Evolutionary conservation across 306 rosid species (phyloP).

Genomic region (Gleditsia sinensis): DNA sequence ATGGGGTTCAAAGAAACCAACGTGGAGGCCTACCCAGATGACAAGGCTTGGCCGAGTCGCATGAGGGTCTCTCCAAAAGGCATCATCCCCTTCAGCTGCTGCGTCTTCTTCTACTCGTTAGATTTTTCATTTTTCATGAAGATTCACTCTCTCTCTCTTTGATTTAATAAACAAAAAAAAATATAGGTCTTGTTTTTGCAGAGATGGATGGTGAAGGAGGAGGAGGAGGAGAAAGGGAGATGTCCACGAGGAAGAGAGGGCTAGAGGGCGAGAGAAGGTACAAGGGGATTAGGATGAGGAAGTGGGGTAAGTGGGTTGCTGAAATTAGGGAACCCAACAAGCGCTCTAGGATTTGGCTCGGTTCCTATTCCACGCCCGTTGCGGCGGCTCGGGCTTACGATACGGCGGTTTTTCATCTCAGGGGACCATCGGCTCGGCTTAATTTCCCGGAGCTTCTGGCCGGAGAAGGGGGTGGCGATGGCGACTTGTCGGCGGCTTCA

Average conservation of each 20-base stretch:
- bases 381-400: conserved; percentile 99
- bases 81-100: neutral
- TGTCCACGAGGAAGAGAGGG: conserved; percentile 41
- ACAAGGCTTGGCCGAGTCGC: conserved; percentile 52
- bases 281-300: conserved; percentile 98
- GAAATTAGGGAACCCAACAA: conserved; percentile 97
- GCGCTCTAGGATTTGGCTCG: conserved; percentile 96
- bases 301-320: conserved; percentile 99
- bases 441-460: conserved; percentile 76
- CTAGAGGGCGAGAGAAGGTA: conserved; percentile 66
- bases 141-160: conserved; percentile 32
- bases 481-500: conserved; percentile 79
- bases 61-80: conserved; percentile 25
- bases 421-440: conserved; percentile 91
- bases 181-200: neutral
- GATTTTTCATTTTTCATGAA: conserved; percentile 28
- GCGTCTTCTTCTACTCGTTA: conserved; percentile 15
- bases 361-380: conserved; percentile 88
- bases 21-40: conserved; percentile 63
- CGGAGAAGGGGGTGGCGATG: conserved; percentile 38
- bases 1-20: conserved; percentile 38
- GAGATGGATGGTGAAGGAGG: conserved; percentile 31
- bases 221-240: conserved; percentile 26
- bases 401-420: conserved; percentile 83
- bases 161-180: neutral